Evolutionary conservation across 768 basidiomycete species (phyloP).

Genomic region (Lyophyllum decastes): DNA sequence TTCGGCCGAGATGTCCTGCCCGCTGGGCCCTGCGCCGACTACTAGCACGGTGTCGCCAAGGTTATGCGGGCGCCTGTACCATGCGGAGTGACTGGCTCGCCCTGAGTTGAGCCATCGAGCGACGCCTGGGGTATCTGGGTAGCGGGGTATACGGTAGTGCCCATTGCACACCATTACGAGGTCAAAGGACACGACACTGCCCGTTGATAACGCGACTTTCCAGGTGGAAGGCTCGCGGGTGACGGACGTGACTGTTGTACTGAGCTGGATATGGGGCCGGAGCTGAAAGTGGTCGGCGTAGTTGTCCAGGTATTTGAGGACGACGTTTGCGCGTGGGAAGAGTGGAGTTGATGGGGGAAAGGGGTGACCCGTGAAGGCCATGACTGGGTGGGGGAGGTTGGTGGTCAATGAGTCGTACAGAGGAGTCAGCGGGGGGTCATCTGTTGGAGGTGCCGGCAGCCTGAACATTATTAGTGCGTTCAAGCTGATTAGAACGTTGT

Average conservation of each 20-base stretch:
- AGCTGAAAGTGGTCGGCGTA: conserved; percentile 69
- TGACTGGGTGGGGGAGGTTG: conserved; percentile 77
- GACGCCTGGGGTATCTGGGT: conserved; percentile 63
- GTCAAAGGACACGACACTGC: conserved; percentile 48
- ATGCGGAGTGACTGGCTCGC: conserved; percentile 65
- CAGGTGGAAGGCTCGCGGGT: conserved; percentile 45
- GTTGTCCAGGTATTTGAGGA: conserved; percentile 67
- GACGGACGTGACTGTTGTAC: conserved; percentile 52
- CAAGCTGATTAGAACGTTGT: background rate
- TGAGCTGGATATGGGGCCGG: conserved; percentile 59
- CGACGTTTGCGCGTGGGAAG: conserved; percentile 61
- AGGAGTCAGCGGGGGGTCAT: conserved; percentile 62
- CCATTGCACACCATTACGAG: conserved; percentile 77
- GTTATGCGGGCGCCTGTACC: conserved; percentile 59
- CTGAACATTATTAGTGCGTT: conserved; percentile 27
- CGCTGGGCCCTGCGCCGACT: conserved; percentile 64
- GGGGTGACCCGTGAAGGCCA: conserved; percentile 63
- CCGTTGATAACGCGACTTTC: conserved; percentile 43
- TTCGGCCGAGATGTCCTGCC: conserved; percentile 65
- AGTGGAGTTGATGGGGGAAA: conserved; percentile 76
- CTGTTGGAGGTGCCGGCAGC: conserved; percentile 54
- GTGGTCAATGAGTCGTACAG: conserved; percentile 83
- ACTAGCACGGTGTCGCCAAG: conserved; percentile 45
- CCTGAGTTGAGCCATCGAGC: conserved; percentile 52
- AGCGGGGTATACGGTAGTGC: conserved; percentile 66